Evolutionary conservation across 2,329 filamentous ascomycete genomes (phyloP), one percentile per base, ranked within the genome.

Genomic region (Akanthomyces muscarius): DNA sequence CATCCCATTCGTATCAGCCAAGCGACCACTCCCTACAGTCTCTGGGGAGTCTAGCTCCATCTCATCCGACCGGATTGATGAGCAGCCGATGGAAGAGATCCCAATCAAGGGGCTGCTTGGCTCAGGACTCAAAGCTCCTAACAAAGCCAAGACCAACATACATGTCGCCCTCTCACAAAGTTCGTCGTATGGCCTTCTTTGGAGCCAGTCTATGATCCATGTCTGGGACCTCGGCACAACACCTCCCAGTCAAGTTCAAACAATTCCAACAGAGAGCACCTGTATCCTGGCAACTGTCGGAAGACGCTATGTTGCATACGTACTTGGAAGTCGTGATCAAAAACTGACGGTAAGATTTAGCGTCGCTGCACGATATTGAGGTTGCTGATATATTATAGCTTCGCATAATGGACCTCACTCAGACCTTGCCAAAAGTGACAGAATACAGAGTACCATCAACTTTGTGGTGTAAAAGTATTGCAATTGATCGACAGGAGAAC

Each of bases 261-360:
- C 70, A 8, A 71, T 78, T 33, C 65, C 71, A 16, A 74, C 73
- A 0, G 75, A 76, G 50, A 77, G 75, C 65, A 75, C 71, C 13
- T 78, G 76, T 62, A 71, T 77, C 18, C 65, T 77, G 28, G 76
- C 74, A 23, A 70, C 74, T 5, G 72, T 78, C 1, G 75, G 73
- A 1, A 76, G 71, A 61, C 68, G 68, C 7, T 71, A 76, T 63
- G 62, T 77, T 25, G 76, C 75, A 30, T 78, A 77, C 64, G 72
- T 78, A 6, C 72, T 77, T 62, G 75, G 75, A 4, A 76, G 72
- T 18, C 69, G 75, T n/a, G 76, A 77, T 61, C 75, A 77, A 48
- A 77, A 73, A 57, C 70, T 78, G 2, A 77, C 75, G 11, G 76
- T 77, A 71, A 70, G 70, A 51, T 28, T 10, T 33, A 7, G 42